These are phyloP conservation scores for Termitomyces sp. DNA, from an alignment of 768 basidiomycete species.

Conservation along the genomic window DNA sequence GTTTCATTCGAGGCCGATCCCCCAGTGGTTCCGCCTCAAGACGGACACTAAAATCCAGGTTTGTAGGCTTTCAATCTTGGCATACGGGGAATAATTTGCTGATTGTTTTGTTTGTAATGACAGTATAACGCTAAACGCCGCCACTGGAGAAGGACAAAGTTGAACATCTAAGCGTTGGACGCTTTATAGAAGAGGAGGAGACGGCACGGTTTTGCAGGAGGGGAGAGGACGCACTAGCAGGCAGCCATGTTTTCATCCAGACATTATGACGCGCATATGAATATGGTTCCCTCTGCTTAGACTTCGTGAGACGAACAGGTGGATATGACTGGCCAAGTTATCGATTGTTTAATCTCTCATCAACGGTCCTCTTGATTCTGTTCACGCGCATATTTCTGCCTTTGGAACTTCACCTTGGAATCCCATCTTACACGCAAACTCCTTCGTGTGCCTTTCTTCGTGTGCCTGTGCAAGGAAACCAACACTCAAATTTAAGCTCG, in stretches of 20 bases:
- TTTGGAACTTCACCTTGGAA: background rate
- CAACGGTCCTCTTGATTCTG: background rate
- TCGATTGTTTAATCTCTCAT: background rate
- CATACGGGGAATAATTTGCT: background rate
- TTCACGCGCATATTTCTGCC: background rate
- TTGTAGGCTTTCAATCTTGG: constrained; percentile 17
- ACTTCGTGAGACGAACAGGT: background rate
- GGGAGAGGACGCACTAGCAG: constrained; percentile 9
- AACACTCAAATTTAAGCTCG: background rate
- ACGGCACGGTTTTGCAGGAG: background rate
- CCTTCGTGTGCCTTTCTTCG: no score
- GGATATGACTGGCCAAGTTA: background rate
- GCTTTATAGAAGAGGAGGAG: background rate
- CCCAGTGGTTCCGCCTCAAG: constrained; percentile 99
- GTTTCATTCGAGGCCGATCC: constrained; percentile 67
- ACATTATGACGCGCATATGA: constrained; percentile 16
- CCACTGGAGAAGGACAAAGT: constrained; percentile 99
- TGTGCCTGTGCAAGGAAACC: background rate
- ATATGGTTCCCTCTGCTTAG: constrained; percentile 11
- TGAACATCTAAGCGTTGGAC: constrained; percentile 70
- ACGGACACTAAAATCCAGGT: constrained; percentile 94
- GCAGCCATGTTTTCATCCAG: constrained; percentile 14
- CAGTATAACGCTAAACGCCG: constrained; percentile 95
- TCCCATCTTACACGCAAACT: background rate
- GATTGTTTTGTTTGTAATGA: constrained; percentile 4